Evolutionary conservation across 2,329 filamentous ascomycete species (phyloP).

Genomic region (Aspergillus pseudoviridinutans): DNA sequence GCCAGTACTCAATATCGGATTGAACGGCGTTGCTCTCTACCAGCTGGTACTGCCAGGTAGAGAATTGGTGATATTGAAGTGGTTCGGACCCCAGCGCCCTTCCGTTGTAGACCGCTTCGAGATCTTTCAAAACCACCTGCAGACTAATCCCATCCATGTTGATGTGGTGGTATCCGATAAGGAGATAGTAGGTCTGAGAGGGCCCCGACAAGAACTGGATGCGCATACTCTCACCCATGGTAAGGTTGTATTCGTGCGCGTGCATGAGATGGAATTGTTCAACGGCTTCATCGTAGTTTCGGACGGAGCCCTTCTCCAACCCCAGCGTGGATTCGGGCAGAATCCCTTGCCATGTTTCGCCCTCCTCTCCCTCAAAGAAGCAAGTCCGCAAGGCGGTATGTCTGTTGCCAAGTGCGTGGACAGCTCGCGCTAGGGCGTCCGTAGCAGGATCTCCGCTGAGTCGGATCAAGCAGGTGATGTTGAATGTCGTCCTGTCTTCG

Average conservation of each 20-base stretch:
- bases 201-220: slow-evolving; percentile 31
- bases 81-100: neutral
- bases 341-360: too few relatives aligned
- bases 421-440: too few relatives aligned
- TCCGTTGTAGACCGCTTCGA: slow-evolving; percentile 27
- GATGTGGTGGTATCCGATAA: slow-evolving; percentile 48
- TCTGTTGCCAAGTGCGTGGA: too few relatives aligned
- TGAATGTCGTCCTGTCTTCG: too few relatives aligned
- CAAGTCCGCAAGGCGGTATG: too few relatives aligned
- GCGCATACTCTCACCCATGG: slow-evolving; percentile 20
- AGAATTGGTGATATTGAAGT: slow-evolving; percentile 31
- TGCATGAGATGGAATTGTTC: too few relatives aligned
- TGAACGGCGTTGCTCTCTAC: slow-evolving; percentile 21
- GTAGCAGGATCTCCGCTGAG: too few relatives aligned
- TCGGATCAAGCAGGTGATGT: too few relatives aligned
- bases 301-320: too few relatives aligned
- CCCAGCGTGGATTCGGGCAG: too few relatives aligned
- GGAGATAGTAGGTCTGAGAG: slow-evolving; percentile 30
- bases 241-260: slow-evolving; percentile 32
- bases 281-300: too few relatives aligned
- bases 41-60: slow-evolving; percentile 23
- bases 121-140: slow-evolving; percentile 39
- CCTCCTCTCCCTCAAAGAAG: too few relatives aligned
- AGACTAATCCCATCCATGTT: slow-evolving; percentile 45
- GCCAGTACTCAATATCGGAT: neutral